phyloP scores from a whole-genome alignment of 148 eudicot species.

The Nyssa sinensis region DNA sequence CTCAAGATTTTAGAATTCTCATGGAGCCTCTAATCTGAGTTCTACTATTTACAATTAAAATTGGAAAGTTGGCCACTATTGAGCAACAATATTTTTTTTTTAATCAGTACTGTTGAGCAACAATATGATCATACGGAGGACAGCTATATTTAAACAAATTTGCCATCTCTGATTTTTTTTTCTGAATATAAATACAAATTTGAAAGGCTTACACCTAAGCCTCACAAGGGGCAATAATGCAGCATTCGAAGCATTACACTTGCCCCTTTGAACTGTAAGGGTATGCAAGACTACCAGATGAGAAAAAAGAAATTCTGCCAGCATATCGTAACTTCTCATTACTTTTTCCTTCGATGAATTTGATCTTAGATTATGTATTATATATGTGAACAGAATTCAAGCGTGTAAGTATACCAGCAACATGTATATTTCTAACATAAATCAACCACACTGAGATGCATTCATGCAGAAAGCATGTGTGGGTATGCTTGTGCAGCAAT shows the following conservation, averaged over 20 bases:
- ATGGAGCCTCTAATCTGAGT: not conserved
- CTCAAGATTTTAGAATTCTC: not conserved
- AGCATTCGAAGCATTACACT: not conserved
- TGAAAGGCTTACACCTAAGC: not conserved
- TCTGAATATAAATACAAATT: not conserved
- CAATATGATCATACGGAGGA: not conserved
- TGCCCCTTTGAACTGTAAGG: not conserved
- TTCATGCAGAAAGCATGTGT: not conserved
- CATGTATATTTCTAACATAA: not conserved
- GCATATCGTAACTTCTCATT: no score
- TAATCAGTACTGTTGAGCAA: not conserved
- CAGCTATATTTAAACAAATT: no score
- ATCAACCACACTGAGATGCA: not conserved
- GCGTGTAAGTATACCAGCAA: not conserved
- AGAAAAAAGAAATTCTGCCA: no score
- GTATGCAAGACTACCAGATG: no score
- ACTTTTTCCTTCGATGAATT: no score
- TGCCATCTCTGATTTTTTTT: not conserved
- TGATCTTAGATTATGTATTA: no score
- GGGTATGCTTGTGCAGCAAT: not conserved
- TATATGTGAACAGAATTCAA: no score
- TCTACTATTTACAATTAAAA: no score
- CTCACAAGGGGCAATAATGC: not conserved
- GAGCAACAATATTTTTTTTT: not conserved
- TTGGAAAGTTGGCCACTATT: no score